Conservation (phyloP, 139 green algal genomes). For the Auxenochlorella pyrenoidosa region DNA sequence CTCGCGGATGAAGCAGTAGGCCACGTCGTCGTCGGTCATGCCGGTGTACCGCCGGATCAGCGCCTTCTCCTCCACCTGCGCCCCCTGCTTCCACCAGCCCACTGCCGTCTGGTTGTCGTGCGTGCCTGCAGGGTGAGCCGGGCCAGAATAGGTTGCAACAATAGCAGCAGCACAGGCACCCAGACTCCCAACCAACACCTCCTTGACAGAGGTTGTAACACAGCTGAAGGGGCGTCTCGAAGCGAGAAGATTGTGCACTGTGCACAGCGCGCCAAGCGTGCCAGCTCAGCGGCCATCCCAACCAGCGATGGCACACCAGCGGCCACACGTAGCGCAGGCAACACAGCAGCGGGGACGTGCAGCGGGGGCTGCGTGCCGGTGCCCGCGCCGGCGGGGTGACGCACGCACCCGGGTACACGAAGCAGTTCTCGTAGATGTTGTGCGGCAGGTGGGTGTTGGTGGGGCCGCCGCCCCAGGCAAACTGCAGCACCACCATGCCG, state of each 20-base stretch:
- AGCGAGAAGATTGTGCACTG: no score
- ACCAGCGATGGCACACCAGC: no score
- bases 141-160: not conserved
- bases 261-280: no score
- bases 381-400: no score
- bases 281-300: no score
- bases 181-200: no score
- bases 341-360: no score
- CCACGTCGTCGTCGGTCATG: slow-evolving; percentile 71
- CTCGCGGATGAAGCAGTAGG: slow-evolving; percentile 85
- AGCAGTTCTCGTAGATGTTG: slow-evolving; percentile 96
- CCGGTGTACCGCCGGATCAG: slow-evolving; percentile 81
- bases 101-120: slow-evolving; percentile 98
- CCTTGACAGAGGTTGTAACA: no score
- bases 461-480: slow-evolving; percentile 91
- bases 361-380: no score
- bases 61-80: slow-evolving; percentile 58
- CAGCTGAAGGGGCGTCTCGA: no score
- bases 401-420: slow-evolving; percentile 80
- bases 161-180: no score
- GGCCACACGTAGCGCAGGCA: no score
- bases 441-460: slow-evolving; percentile 96
- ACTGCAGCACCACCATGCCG: slow-evolving; percentile 99
- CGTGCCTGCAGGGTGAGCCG: slow-evolving; percentile 71
- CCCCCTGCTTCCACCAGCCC: slow-evolving; percentile 81